Base-by-base conservation (phyloP, 352 stramenopile genomes). In the Phytophthora sansomeana region DNA sequence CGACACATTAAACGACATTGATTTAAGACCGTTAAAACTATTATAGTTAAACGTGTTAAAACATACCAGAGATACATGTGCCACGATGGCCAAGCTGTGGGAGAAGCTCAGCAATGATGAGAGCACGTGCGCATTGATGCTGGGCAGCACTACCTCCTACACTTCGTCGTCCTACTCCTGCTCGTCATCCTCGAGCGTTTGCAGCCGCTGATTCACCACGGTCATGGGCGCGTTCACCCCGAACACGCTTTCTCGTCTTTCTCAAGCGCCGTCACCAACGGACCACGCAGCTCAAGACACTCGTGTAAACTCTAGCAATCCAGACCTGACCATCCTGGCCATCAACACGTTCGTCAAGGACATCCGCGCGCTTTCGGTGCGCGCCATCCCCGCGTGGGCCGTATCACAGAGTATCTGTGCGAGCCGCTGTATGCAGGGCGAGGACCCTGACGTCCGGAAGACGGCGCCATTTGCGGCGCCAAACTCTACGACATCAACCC, bases 301-400 rank as follows among this genome's bases (percentile, higher is more conserved):
- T 99, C 16, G 97, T 99, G 46, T 99, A 99, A 99, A 99, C 85
- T 99, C 99, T 80, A 98, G 90, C 65, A 98, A 99, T 67, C 98
- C 97, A 8, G 98, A 99, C 62, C 77, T 99, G 49, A 99, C 98
- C n/a, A 92, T 99, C 47, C 80, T 99, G 55, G 97, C 98, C 9
- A 97, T 99, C 42, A 99, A 99, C 80, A 99, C 98, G 8, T 99
- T 99, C 74, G 97, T 99, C 35, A 95, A 96, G 60, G 87, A 97
- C 28, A 97, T 98, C 61, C 91, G 95, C 17, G 98, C 97, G n/a
- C 80, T 99, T 13, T 98, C 98, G 6, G 96, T 99, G 13, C 92
- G 98, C 43, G 99, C 98, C 26, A 99, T 99, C 99, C 99, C 67
- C 96, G 97, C 19, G 97, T 99, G 5, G 97, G 99, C 70, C 93